Evolutionary conservation across 768 basidiomycete genomes (phyloP), one percentile per base, ranked within the genome.

Genomic region (Hortiboletus campestris): DNA sequence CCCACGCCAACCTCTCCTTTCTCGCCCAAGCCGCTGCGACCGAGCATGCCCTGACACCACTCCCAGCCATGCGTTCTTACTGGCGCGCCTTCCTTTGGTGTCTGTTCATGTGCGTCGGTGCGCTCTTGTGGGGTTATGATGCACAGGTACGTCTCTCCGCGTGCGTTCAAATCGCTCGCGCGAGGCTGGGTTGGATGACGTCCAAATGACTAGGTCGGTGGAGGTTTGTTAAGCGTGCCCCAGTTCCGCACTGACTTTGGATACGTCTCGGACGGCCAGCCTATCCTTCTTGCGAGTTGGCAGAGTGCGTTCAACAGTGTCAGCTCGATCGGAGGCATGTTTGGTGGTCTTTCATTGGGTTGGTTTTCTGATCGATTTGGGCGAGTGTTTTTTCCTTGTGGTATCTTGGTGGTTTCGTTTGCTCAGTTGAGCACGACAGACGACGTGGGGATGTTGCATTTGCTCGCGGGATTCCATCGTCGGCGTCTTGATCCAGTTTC

Each of bases 211-310:
- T 44, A 67, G 65, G 34, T 67, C 11, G 58, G 55, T 1, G 65
- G 65, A 4, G 67, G 63, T 3, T 20, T 68, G 16, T 42, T 67
- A 34, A 53, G 65, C 20, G 49, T 67, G 3, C 59, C 66, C 12
- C 49, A 67, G 46, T 67, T 67, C 44, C 65, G 67, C n/a, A 20
- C 11, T 9, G 67, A 69, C 59, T 68, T 68, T 52, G 67, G 67
- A 12, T 63, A 61, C 34, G 5, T 59, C 3, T 20, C 8, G 7
- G 36, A 48, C 2, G 42, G 48, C 0, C 31, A 52, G 6, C 43
- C 56, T 1, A 36, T 69, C 12, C 58, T 68, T 25, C 42, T 67
- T 32, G 67, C 67, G 2, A 69, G 58, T 19, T 69, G 67, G 67
- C 67, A 68, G 39, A 67, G 65, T 12, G 63, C 67, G 2, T 68